Percentiles rank a stretch among this genome's conserved stretches.
These are phyloP conservation scores for Penicillium soppii DNA, from an alignment of 495 filamentous ascomycete genomes.

Conservation along the genomic window DNA sequence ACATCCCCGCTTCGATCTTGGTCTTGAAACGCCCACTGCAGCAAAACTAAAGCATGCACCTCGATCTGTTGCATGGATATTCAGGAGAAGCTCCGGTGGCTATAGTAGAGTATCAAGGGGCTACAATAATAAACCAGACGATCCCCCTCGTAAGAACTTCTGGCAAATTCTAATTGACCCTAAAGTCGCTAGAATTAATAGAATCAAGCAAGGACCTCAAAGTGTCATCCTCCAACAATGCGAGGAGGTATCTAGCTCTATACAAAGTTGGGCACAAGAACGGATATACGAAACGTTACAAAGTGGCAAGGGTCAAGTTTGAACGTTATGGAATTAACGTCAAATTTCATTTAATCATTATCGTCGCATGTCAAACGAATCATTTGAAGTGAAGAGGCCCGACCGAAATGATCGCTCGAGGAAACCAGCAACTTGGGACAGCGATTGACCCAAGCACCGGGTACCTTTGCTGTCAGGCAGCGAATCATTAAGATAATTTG, in stretches of 20 bases:
- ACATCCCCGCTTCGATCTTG: constrained; percentile 5
- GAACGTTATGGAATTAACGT: background rate
- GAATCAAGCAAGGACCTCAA: constrained; percentile 44
- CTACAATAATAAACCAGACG: background rate
- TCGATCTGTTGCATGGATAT: constrained; percentile 21
- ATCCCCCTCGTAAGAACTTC: constrained; percentile 11
- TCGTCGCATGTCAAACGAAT: constrained; percentile 4
- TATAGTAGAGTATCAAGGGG: constrained; percentile 21
- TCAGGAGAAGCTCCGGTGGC: constrained; percentile 23
- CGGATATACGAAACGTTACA: no score
- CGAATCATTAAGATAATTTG: constrained; percentile 30
- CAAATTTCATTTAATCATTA: background rate
- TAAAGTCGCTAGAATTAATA: constrained; percentile 25
- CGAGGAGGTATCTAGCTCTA: constrained; percentile 22
- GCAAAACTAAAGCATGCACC: background rate
- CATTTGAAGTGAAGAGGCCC: constrained; percentile 3
- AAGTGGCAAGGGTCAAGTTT: background rate
- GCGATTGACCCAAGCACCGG: constrained; percentile 35
- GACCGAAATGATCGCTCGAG: constrained; percentile 32
- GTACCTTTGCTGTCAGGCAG: constrained; percentile 36
- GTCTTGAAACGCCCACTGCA: constrained; percentile 23
- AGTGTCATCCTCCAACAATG: constrained; percentile 25
- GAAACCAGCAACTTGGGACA: constrained; percentile 35
- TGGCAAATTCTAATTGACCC: constrained; percentile 6
- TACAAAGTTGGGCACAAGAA: no score